Percentiles rank a stretch among this genome's conserved stretches.
Evolutionary conservation across 176 grass and related monocot genomes (phyloP).

Genomic region (Carex pumila): DNA sequence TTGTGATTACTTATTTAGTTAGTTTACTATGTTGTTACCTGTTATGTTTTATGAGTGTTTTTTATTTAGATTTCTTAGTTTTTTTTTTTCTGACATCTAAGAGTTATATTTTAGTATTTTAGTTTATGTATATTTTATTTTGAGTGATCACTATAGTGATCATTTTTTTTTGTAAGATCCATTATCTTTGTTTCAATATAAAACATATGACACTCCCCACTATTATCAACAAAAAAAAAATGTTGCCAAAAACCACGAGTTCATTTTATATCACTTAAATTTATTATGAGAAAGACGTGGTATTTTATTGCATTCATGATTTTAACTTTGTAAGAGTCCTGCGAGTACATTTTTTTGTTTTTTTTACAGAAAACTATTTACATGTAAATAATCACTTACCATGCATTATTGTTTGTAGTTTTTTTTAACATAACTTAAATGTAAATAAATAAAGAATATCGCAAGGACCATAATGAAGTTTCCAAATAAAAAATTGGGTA

Average conservation of each 20-base stretch:
- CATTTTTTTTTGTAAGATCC: too few relatives aligned
- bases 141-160: too few relatives aligned
- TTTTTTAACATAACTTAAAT: not conserved
- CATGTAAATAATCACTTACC: not conserved
- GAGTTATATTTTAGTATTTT: too few relatives aligned
- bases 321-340: not conserved
- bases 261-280: not conserved
- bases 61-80: too few relatives aligned
- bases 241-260: not conserved
- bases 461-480: constrained; percentile 4
- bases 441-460: not conserved
- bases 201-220: too few relatives aligned
- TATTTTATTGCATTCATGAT: not conserved
- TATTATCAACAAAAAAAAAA: too few relatives aligned
- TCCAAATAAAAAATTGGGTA: not conserved
- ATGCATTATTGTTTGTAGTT: not conserved
- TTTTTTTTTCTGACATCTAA: too few relatives aligned
- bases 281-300: not conserved
- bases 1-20: too few relatives aligned
- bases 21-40: too few relatives aligned
- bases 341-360: not conserved
- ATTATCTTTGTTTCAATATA: too few relatives aligned
- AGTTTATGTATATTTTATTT: too few relatives aligned
- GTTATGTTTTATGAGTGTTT: too few relatives aligned
- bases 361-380: not conserved